These are phyloP conservation scores for Apiospora malaysiana DNA, from an alignment of 2,329 filamentous ascomycete genomes.

Conservation along the genomic window DNA sequence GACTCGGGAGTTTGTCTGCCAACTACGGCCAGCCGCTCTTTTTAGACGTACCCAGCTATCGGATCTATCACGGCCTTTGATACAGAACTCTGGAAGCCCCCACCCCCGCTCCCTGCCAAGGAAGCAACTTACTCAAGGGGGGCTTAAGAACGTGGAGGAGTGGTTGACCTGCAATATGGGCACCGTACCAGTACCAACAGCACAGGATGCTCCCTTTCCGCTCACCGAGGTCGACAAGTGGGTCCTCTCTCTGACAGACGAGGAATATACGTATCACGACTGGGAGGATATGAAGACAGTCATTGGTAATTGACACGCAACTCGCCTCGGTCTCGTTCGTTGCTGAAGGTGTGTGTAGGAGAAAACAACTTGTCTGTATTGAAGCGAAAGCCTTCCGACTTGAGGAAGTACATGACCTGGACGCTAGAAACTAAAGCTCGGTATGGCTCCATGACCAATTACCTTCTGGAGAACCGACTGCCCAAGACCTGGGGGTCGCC, in stretches of 20 bases:
- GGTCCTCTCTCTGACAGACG: constrained; percentile 69
- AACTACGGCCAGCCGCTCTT: background rate
- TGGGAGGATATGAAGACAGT: constrained; percentile 77
- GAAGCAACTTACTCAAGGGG: background rate
- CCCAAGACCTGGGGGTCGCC: constrained; percentile 67
- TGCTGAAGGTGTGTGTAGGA: constrained; percentile 26
- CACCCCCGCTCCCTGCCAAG: constrained; percentile 12
- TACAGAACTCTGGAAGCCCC: background rate
- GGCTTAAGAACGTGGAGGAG: background rate
- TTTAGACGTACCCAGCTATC: background rate
- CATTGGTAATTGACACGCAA: constrained; percentile 55
- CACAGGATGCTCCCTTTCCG: constrained; percentile 59
- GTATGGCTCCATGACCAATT: constrained; percentile 82
- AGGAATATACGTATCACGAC: constrained; percentile 70
- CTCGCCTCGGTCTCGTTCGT: background rate
- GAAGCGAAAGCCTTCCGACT: constrained; percentile 79
- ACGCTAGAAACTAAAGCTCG: constrained; percentile 70
- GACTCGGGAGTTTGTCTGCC: background rate
- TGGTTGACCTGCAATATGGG: constrained; percentile 36
- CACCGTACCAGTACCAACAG: constrained; percentile 35
- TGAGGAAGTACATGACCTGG: constrained; percentile 81
- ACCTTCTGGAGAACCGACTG: constrained; percentile 75
- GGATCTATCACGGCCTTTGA: background rate
- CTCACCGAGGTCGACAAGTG: constrained; percentile 63
- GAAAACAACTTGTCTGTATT: constrained; percentile 72